These are phyloP conservation scores for Brachypodium distachyon DNA, from an alignment of 202 grass and related monocot species.

Conservation along the genomic window DNA sequence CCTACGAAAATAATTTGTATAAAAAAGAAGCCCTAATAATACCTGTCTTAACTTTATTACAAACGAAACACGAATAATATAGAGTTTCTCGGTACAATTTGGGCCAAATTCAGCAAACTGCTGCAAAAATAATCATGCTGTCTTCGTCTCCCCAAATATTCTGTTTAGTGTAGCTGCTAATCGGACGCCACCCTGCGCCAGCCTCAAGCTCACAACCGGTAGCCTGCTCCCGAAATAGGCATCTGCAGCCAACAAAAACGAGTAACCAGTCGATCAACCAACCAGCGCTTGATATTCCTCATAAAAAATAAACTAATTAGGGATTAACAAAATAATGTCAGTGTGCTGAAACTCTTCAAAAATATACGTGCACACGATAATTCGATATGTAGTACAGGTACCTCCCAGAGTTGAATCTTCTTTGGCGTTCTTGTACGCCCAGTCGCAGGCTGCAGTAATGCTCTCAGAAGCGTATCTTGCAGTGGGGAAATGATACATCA, in stretches of 20 bases:
- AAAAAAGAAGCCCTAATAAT: no score
- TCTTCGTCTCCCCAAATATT: slow-evolving; percentile 3
- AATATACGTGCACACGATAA: no score
- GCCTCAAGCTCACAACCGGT: slow-evolving; percentile 35
- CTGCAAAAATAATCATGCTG: neutral
- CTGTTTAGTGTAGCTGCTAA: slow-evolving; percentile 49
- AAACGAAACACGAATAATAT: neutral
- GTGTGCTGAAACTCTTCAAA: no score
- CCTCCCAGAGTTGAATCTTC: slow-evolving; percentile 32
- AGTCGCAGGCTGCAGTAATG: slow-evolving; percentile 50
- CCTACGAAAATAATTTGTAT: no score
- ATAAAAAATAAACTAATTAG: no score
- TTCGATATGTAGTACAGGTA: neutral
- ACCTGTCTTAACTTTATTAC: neutral
- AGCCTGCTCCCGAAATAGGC: slow-evolving; percentile 50
- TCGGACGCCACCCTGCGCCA: slow-evolving; percentile 41
- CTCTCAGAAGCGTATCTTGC: slow-evolving; percentile 54
- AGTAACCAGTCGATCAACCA: neutral
- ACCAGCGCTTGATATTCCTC: no score
- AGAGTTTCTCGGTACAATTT: neutral
- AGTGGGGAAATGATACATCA: neutral
- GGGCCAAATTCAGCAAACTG: neutral
- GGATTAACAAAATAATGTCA: no score
- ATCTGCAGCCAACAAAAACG: slow-evolving; percentile 16
- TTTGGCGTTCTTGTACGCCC: slow-evolving; percentile 48